phyloP scores from a whole-genome alignment of 768 basidiomycete species.

The Phylloporus sp. region DNA sequence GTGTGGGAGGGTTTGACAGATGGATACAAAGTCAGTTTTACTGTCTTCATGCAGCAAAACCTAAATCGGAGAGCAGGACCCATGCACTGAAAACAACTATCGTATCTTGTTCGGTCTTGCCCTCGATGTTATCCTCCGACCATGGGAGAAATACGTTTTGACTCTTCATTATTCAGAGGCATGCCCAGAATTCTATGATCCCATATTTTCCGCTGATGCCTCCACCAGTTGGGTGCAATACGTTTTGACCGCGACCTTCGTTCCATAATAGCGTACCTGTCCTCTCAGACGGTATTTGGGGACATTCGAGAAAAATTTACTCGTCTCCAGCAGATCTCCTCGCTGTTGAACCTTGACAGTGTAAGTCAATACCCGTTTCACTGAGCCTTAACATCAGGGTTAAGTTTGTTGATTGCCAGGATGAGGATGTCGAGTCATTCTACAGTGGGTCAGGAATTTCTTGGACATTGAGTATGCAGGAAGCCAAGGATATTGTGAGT shows the following conservation, averaged over 20 bases:
- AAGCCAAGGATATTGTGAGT: conserved; percentile 66
- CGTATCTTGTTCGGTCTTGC: conserved; percentile 80
- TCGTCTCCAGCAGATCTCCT: conserved; percentile 90
- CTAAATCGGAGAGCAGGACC: conserved; percentile 48
- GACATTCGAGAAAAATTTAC: conserved; percentile 90
- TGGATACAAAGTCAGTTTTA: conserved; percentile 70
- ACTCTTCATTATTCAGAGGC: conserved; percentile 87
- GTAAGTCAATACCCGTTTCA: conserved; percentile 34
- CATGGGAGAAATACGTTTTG: conserved; percentile 89
- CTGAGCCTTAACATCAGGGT: conserved; percentile 3
- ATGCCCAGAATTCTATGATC: conserved; percentile 13
- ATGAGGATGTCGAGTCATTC: conserved; percentile 93
- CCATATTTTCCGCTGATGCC: conserved; percentile 1
- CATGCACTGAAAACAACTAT: conserved; percentile 86
- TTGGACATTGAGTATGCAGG: conserved; percentile 77
- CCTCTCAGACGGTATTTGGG: conserved; percentile 85
- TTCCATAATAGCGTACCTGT: conserved; percentile 76
- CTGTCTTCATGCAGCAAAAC: neutral
- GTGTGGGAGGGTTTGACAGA: conserved; percentile 84
- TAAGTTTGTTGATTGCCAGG: conserved; percentile 42
- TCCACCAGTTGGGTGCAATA: conserved; percentile 81
- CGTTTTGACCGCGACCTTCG: conserved; percentile 92
- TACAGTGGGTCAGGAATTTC: conserved; percentile 90
- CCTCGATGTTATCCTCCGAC: conserved; percentile 84
- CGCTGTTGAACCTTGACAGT: conserved; percentile 81